Base-by-base conservation (phyloP, 306 rosid genomes). In the Elaeagnus macrophylla region DNA sequence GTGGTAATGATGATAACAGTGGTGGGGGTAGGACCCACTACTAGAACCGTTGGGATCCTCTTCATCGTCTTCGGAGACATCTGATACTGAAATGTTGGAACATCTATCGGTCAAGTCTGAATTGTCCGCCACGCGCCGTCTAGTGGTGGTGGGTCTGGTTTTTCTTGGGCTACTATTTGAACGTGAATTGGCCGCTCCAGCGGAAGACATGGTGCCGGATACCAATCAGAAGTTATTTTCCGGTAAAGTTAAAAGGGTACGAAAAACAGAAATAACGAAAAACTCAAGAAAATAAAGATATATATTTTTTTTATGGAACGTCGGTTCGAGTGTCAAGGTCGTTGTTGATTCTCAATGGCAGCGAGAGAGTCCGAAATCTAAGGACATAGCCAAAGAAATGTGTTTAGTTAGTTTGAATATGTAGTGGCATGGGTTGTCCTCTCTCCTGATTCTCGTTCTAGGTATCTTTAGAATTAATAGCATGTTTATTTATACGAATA, bases 121-220 rank as follows among this genome's bases (percentile, higher is more conserved):
- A n/a, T 45, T 49, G 77, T 83, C 94, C 0, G 83, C 56, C 41
- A 77, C 86, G 53, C 83, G 85, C 36, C 87, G 72, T 10, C 83
- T 66, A 9, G 77, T 65, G 37, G 89, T 73, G 71, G 89, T 74
- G n/a, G 75, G 79, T 40, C 73, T 50, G n/a, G 76, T 61, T 41
- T 7, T 39, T 69, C 85, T 63, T 15, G 90, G 91, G 3, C 83
- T 75, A 18, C 67, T 70, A 71, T 15, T 71, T 38, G 66, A 8
- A 8, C 2, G 32, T 25, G 90, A 75, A 63, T 7, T 48, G 10
- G 65, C 17, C 14, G 75, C 54, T 67, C 74, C 82, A 69, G 76
- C 80, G 63, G 84, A 63, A 58, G 86, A 61, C 91, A 79, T 82
- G 48, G 61, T 52, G 32, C 17, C 42, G 25, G 46, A 45, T 54